Base-by-base conservation (phyloP, 2,329 filamentous ascomycete genomes). In the Ramularia endophylla region DNA sequence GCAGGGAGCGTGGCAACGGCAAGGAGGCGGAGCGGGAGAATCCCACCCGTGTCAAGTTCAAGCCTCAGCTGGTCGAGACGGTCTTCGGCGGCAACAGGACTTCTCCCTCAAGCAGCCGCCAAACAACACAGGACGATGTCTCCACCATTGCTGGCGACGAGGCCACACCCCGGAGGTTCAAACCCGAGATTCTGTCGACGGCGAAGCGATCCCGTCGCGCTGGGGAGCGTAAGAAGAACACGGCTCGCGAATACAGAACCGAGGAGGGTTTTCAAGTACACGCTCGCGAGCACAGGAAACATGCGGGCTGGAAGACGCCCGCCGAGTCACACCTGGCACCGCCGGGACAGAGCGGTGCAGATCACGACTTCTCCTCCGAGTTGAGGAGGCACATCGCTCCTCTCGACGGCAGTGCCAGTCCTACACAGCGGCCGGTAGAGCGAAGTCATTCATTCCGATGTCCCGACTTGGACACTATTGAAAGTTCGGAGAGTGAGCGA, bases 101-200 rank as follows among this genome's bases (percentile, higher is more conserved):
- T 33, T 33, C 46, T 18, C 35, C 41, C 27, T 40, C 36, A 13
- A 52, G 47, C 40, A 52, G 45, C 35, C 49, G 48, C 13, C 47
- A 43, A 39, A 39, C 47, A 13, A 55, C 46, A 40, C 46, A 34
- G 32, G 42, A 54, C 31, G 39, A 27, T 27, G 38, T 44, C 22
- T 34, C 48, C 34, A 50, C 40, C 27, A 36, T 30, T 22, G 41
- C 38, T 8, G 25, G 43, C 22, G 43, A 45, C 17, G 30, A 38
- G 8, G 37, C 36, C 11, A 43, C 41, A n/a, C 45, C 50, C 3
- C 68, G 72, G 30, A 74, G 65, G 45, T 94, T 94, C 61, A 75
- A 81, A 20, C 87, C 87, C 9, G 83, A 90, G 56, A 70, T 94
- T 41, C 81, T 94, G 47, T 87, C 90, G 63, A 89, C 85, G 2